Evolutionary conservation across 2,329 filamentous ascomycete species (phyloP).

Genomic region (Fusarium oxysporum): DNA sequence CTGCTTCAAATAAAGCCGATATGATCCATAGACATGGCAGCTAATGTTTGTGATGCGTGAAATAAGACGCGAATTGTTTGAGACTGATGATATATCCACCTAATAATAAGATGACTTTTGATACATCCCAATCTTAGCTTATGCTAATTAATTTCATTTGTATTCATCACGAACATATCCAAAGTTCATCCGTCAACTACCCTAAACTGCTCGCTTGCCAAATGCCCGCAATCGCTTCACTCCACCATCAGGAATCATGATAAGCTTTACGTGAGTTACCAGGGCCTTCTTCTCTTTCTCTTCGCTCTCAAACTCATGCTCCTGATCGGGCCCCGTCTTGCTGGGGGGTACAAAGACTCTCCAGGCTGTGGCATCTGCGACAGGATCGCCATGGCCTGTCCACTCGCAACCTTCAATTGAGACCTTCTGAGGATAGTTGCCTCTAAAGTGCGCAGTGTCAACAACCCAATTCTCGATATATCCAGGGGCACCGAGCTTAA

Average conservation of each 20-base stretch:
- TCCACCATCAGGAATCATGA: conserved; percentile 92
- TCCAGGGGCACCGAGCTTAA: conserved; percentile 76
- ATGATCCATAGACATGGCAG: neutral
- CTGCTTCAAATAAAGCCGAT: neutral
- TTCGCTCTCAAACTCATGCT: conserved; percentile 72
- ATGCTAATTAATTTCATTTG: conserved; percentile 1
- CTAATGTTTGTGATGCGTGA: conserved; percentile 7
- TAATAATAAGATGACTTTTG: neutral
- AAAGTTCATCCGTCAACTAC: conserved; percentile 3
- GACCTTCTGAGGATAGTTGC: conserved; percentile 84
- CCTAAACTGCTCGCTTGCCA: conserved; percentile 49
- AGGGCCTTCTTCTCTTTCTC: conserved; percentile 67
- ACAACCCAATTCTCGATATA: conserved; percentile 75
- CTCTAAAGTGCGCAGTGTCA: conserved; percentile 85
- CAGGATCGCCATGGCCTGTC: conserved; percentile 65
- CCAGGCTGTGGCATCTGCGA: conserved; percentile 71
- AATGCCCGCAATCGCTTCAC: conserved; percentile 81
- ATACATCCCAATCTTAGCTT: neutral
- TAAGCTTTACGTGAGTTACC: conserved; percentile 88
- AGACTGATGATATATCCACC: conserved; percentile 29
- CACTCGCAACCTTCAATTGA: conserved; percentile 72
- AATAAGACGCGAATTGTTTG: conserved; percentile 34
- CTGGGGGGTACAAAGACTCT: conserved; percentile 72
- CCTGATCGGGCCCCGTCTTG: conserved; percentile 77
- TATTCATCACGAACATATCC: neutral